Conservation (phyloP, 2,329 filamentous ascomycete species). For the Cytospora schulzeri region DNA sequence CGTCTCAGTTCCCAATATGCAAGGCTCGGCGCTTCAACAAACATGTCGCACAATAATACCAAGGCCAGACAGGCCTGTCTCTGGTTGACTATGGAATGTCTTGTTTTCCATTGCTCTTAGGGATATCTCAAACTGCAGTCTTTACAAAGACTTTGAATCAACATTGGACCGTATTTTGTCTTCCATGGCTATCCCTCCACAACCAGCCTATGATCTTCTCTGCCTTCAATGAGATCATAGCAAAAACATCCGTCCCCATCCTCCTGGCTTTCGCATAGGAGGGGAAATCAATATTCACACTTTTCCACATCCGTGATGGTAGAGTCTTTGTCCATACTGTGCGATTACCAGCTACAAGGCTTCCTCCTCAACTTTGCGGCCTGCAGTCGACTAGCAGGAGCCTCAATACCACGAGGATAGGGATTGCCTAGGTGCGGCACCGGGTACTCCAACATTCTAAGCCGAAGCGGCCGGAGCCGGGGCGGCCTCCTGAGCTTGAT, state of each 20-base stretch:
- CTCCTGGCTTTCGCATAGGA: neutral
- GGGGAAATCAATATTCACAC: neutral
- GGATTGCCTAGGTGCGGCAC: neutral
- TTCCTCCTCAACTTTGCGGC: neutral
- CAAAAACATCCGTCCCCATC: neutral
- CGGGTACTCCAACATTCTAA: constrained; percentile 25
- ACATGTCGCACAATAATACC: constrained; percentile 7
- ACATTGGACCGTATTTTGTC: neutral
- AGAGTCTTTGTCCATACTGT: neutral
- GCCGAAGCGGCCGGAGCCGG: constrained; percentile 8
- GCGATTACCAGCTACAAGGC: neutral
- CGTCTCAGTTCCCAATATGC: neutral
- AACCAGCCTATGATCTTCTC: neutral
- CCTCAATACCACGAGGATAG: neutral
- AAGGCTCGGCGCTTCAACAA: constrained; percentile 5
- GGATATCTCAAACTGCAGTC: constrained; percentile 24
- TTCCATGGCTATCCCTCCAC: neutral
- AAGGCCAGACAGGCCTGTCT: neutral
- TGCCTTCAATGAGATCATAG: neutral
- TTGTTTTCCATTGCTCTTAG: constrained; percentile 21
- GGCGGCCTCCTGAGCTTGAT: constrained; percentile 1
- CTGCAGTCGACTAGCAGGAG: neutral
- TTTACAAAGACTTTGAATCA: constrained; percentile 16
- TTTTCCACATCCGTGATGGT: neutral
- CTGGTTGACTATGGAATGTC: neutral